Evolutionary conservation across 2,329 filamentous ascomycete genomes (phyloP), one percentile per base, ranked within the genome.

Genomic region (Ceratocystis papillata): DNA sequence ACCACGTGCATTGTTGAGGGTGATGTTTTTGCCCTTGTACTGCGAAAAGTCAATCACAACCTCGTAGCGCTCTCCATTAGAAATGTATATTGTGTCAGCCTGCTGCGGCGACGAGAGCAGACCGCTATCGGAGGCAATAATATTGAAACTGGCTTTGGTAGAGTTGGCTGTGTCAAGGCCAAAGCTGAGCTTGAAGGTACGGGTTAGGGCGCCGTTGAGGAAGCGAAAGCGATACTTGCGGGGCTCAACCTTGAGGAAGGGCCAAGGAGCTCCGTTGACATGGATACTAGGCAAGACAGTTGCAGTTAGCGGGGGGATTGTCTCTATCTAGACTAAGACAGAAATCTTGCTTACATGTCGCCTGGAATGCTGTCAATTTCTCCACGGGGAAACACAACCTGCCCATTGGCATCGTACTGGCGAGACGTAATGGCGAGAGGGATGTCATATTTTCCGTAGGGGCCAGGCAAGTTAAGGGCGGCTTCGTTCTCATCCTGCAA

Each of bases 221-320:
- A 84, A 71, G 1, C 82, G 75, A 69, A 85, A 78, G 22, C 82
- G 80, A 72, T 85, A 85, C 71, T 84, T 85, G 71, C 82, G 78
- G 5, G 81, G 81, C 72, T 85, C 79, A 3, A 84, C 82, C n/a
- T 78, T 76, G 8, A 83, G 69, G 69, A 77, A 84, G 2, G 83
- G 83, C 82, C 82, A 85, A 2, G 82, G 82, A 68, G 81, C 78
- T 1, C 79, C 80, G 69, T 85, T 84, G 60, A 68, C 67, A 50
- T 68, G 67, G 20, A 68, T 68, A 44, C 64, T 65, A 53, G 10
- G 7, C 7, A 48, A 12, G 20, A 15, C 2, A 5, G 37, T 5
- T 8, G 28, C 22, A 5, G 46, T 55, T 41, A 45, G 28, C 15
- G 2, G 25, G 41, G 41, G 2, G 8, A 62, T 62, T 20, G 10